These are phyloP conservation scores for Pythium oligandrum DNA, from an alignment of 352 stramenopile species.

Conservation along the genomic window DNA sequence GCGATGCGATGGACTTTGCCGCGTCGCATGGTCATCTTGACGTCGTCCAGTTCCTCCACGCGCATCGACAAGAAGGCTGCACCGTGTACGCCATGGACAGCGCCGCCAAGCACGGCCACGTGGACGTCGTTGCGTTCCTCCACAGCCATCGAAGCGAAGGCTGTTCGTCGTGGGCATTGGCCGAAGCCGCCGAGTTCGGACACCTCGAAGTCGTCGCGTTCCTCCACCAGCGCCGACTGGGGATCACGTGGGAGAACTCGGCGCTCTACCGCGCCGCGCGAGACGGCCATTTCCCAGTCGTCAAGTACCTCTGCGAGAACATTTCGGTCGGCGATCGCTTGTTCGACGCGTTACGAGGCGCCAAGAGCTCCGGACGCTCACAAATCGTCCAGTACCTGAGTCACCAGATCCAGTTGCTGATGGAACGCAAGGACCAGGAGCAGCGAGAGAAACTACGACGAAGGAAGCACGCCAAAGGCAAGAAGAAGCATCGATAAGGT, in stretches of 20 bases:
- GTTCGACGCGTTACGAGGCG: slow-evolving; percentile 15
- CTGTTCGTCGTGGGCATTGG: slow-evolving; percentile 17
- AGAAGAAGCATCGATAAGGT: slow-evolving; percentile 16
- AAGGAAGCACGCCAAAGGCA: slow-evolving; percentile 17
- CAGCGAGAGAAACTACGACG: slow-evolving; percentile 16
- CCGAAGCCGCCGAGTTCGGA: slow-evolving; percentile 9
- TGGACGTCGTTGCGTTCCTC: slow-evolving; percentile 5
- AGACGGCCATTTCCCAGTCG: not conserved
- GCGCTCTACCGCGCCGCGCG: not conserved
- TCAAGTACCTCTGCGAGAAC: slow-evolving; percentile 1
- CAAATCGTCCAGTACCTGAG: slow-evolving; percentile 12
- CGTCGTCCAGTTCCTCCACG: slow-evolving; percentile 11
- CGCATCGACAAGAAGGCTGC: slow-evolving; percentile 3
- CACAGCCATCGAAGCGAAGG: slow-evolving; percentile 5
- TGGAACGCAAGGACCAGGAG: slow-evolving; percentile 11
- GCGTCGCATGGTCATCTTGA: slow-evolving; percentile 1
- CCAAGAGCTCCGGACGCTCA: slow-evolving; percentile 8
- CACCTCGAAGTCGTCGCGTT: slow-evolving; percentile 1
- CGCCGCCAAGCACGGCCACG: not conserved
- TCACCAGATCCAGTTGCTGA: slow-evolving; percentile 12
- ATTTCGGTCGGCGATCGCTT: slow-evolving; percentile 10
- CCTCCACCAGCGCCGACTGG: not conserved
- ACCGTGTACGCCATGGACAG: slow-evolving; percentile 2
- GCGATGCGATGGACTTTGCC: slow-evolving; percentile 1
- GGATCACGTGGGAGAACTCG: not conserved